Evolutionary conservation across 2,329 filamentous ascomycete species (phyloP).

Genomic region (Talaromyces sp.): DNA sequence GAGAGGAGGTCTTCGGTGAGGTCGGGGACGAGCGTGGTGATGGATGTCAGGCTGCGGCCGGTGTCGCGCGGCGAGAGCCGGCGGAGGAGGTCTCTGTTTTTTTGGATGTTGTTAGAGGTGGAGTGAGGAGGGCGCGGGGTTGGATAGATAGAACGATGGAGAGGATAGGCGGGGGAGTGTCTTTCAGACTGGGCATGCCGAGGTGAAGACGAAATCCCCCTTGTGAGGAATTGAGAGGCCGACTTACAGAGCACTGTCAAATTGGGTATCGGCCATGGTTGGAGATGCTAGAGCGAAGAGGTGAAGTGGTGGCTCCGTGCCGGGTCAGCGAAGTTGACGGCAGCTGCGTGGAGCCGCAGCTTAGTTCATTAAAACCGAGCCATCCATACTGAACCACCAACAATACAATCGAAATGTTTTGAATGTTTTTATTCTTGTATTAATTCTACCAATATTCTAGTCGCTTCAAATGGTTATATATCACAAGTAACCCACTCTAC

Average conservation of each 20-base stretch:
- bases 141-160: not conserved
- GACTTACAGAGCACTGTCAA: conserved; percentile 48
- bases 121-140: conserved; percentile 1
- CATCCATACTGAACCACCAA: not conserved
- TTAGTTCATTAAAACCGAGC: not conserved
- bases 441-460: not conserved
- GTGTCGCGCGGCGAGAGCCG: conserved; percentile 95
- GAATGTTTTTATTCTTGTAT: not conserved
- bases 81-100: conserved; percentile 83
- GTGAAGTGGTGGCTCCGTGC: not conserved
- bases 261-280: conserved; percentile 44
- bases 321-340: not conserved
- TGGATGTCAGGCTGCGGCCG: conserved; percentile 76
- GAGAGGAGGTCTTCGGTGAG: conserved; percentile 97
- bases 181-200: not conserved
- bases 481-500: not conserved
- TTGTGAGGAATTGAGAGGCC: not conserved
- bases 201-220: not conserved
- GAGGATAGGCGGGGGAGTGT: not conserved
- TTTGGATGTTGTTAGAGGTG: not conserved
- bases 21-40: conserved; percentile 82
- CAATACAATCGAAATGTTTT: not conserved
- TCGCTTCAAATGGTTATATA: not conserved
- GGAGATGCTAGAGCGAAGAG: not conserved
- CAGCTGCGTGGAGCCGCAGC: not conserved